A percentile compares a stretch with the other conserved stretches of the same genome.
phyloP scores from a whole-genome alignment of 306 rosid species.

The Purshia tridentata region DNA sequence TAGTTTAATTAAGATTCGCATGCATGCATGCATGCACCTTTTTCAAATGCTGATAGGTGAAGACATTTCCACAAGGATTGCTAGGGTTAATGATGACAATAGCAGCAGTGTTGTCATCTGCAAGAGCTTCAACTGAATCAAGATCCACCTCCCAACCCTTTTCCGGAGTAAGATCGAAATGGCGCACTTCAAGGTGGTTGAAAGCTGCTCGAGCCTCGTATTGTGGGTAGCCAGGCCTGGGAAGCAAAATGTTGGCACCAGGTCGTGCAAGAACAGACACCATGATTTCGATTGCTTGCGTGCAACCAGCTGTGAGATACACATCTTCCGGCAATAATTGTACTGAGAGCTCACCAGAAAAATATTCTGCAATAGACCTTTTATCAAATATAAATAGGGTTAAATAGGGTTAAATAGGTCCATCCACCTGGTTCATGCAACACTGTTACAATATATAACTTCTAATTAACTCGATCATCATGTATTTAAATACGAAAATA shows the following conservation, averaged over 20 bases:
- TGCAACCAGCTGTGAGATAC: conserved; percentile 53
- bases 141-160: conserved; percentile 56
- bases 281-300: conserved; percentile 56
- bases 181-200: conserved; percentile 44
- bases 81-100: conserved; percentile 55
- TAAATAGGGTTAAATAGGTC: too few relatives aligned
- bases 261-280: conserved; percentile 50
- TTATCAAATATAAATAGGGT: background rate
- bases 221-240: conserved; percentile 62
- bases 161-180: conserved; percentile 51
- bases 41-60: conserved; percentile 50
- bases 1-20: too few relatives aligned
- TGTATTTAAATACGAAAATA: too few relatives aligned
- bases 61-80: conserved; percentile 68
- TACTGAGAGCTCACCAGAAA: background rate
- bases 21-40: conserved; percentile 30
- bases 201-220: conserved; percentile 44
- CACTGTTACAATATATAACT: too few relatives aligned
- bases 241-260: conserved; percentile 59
- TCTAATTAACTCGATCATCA: too few relatives aligned
- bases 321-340: conserved; percentile 11
- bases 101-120: conserved; percentile 58
- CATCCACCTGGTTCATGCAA: too few relatives aligned
- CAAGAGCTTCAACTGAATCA: conserved; percentile 50
- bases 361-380: conserved; percentile 8